Evolutionary conservation across 129 eudicot genomes (phyloP).

Genomic region (Pseudognaphalium luteoalbum): DNA sequence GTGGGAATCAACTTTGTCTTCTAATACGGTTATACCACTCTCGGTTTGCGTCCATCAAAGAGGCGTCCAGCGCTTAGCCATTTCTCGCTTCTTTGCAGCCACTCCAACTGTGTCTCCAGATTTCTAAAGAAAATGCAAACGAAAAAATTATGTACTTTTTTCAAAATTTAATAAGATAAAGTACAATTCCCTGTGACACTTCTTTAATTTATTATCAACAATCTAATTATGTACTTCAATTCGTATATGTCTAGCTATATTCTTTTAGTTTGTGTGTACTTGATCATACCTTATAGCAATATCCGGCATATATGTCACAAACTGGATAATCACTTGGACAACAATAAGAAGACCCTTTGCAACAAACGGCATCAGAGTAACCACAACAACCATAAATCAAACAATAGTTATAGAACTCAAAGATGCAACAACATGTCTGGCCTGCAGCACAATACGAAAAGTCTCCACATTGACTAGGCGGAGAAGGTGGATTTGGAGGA

Average conservation of each 20-base stretch:
- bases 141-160: neutral
- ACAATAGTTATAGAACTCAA: constrained; percentile 44
- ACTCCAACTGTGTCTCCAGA: constrained; percentile 49
- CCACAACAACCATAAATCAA: constrained; percentile 58
- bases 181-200: neutral
- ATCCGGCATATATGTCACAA: constrained; percentile 51
- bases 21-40: neutral
- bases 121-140: neutral
- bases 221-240: neutral
- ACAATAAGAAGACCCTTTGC: constrained; percentile 46
- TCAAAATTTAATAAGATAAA: no score
- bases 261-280: no score
- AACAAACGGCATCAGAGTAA: constrained; percentile 55
- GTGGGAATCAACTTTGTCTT: no score
- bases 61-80: constrained; percentile 52
- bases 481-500: constrained; percentile 37
- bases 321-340: constrained; percentile 65
- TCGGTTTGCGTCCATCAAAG: neutral
- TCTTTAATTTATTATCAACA: no score
- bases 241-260: no score
- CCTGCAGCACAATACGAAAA: constrained; percentile 43
- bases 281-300: constrained; percentile 48
- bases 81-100: constrained; percentile 43
- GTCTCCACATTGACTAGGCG: constrained; percentile 53
- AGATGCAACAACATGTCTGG: constrained; percentile 61